Base-by-base conservation (phyloP, 257 asterid genomes). In the Paulownia fortunei region DNA sequence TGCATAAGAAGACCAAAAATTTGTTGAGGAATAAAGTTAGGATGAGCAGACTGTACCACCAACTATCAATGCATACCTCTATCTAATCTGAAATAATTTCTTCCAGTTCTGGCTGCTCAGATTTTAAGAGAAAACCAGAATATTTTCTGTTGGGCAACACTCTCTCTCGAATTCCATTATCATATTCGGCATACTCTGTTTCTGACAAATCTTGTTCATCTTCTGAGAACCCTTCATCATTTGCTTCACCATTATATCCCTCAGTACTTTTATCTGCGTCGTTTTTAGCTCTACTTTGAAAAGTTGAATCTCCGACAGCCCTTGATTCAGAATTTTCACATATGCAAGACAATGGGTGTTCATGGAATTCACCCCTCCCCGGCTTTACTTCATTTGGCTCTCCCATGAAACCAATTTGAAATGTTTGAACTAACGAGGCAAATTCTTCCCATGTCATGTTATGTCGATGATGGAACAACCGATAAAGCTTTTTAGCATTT, bases 361-460 rank as follows among this genome's bases (percentile, higher is more conserved):
- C 97, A 32, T 92, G 96, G 78, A 92, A 92, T 76, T 77, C 94
- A 2, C 89, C 97, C 76, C 76, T 77, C 11, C 96, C 94, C 0
- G 87, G 90, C 66, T 79, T 87, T 11, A 86, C 84, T 79, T 90
- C 96, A 37, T 87, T 83, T 27, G 92, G 89, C 79, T 83, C 94
- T 47, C 97, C 94, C 97, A 90, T 88, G 82, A 84, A 92, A 19
- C 96, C 97, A 63, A 83, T 82, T 80, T 92, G 97, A 81, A 72
- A 80, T 21, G 76, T 84, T 82, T 72, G 51, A 75, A 88, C 84
- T 8, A 37, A 81, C 3, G 91, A 84, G 36, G 93, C 82, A 79
- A 91, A 91, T 66, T 82, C 89, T 27, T 87, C 85, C 97, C 97
- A 92, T 19, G 88, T 84, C 89, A 87, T 82, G 82, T 84, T 88